phyloP scores from a whole-genome alignment of 768 basidiomycete genomes.

The Naganishia vishniacii region DNA sequence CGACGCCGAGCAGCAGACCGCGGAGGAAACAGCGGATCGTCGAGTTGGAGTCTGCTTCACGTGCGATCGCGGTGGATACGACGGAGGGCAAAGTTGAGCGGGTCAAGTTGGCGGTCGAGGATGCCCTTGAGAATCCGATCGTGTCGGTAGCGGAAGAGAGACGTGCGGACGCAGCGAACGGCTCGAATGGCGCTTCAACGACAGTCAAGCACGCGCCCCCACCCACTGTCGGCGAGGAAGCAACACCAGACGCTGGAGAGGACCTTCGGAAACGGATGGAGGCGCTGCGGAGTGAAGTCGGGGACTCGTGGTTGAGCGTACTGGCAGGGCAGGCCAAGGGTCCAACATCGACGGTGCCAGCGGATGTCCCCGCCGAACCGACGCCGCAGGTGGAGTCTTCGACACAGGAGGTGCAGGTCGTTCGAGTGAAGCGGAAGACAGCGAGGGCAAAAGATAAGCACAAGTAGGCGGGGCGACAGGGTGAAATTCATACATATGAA shows the following conservation, averaged over 20 bases:
- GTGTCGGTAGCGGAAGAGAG: background rate
- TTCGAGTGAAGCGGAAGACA: background rate
- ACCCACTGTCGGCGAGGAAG: background rate
- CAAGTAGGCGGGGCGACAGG: background rate
- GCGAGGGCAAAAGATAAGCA: background rate
- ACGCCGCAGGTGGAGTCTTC: no score
- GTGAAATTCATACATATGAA: no score
- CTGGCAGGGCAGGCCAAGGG: conserved; percentile 24
- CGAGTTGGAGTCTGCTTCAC: background rate
- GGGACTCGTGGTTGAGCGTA: conserved; percentile 30
- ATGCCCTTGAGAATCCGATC: conserved; percentile 12
- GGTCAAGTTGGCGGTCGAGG: background rate
- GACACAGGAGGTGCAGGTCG: background rate
- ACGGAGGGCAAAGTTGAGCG: background rate
- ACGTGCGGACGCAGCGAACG: background rate
- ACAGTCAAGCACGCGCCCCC: background rate
- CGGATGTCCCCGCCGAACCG: background rate
- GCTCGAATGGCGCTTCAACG: background rate
- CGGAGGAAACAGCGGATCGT: conserved; percentile 29
- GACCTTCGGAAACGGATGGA: conserved; percentile 24
- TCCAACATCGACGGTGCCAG: background rate
- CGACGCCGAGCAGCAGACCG: background rate
- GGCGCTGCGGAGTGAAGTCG: conserved; percentile 28
- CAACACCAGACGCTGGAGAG: conserved; percentile 4
- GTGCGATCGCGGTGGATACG: background rate